Evolutionary conservation across 495 filamentous ascomycete species (phyloP).

Genomic region (Hypoxylon fragiforme): DNA sequence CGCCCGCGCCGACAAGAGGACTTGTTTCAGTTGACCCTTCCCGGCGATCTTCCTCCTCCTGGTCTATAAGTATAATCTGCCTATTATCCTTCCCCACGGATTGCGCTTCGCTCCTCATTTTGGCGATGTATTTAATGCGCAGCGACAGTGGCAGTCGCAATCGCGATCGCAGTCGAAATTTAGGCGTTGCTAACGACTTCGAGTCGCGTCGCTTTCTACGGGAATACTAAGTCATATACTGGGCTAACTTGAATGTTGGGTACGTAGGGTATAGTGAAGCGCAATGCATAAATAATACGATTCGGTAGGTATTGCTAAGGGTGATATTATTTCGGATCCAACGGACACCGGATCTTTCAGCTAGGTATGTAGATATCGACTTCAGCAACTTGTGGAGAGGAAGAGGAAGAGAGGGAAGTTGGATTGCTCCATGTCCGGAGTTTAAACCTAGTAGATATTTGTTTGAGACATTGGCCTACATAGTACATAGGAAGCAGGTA

Average conservation of each 20-base stretch:
- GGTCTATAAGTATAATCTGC: conserved; percentile 28
- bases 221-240: not conserved
- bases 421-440: conserved; percentile 9
- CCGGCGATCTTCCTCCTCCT: conserved; percentile 15
- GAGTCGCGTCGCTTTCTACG: too few relatives aligned
- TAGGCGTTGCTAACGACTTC: too few relatives aligned
- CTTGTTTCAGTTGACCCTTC: conserved; percentile 46
- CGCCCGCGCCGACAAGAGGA: conserved; percentile 40
- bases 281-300: not conserved
- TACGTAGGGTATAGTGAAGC: not conserved
- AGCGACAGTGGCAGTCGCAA: too few relatives aligned
- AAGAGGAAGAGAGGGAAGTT: conserved; percentile 5
- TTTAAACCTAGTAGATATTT: conserved; percentile 6
- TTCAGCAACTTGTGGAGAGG: conserved; percentile 3
- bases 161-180: too few relatives aligned
- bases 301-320: too few relatives aligned
- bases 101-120: conserved; percentile 28
- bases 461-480: conserved; percentile 14
- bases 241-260: not conserved
- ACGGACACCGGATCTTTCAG: too few relatives aligned
- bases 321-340: not conserved
- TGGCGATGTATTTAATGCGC: not conserved
- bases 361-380: too few relatives aligned
- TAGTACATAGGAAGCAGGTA: too few relatives aligned
- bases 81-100: conserved; percentile 5